Base-by-base conservation (phyloP, 106 monocot species). In the Chionographis japonica region DNA sequence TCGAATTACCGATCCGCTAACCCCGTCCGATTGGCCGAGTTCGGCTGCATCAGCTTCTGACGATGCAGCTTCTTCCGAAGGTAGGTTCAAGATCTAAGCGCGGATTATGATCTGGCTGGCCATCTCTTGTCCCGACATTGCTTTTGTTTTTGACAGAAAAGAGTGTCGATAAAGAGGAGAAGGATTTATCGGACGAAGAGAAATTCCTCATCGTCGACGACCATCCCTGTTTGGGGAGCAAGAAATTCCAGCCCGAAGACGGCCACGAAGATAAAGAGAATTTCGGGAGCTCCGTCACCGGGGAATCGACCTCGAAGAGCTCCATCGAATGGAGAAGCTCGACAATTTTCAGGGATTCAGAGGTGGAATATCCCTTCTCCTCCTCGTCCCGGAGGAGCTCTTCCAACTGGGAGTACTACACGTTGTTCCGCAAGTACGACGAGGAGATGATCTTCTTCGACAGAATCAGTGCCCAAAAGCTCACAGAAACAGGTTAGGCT, bases 401-500 rank as follows among this genome's bases (percentile, higher is more conserved):
- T 13, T 80, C 92, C 37, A 71, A 80, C 19, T 97, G 97, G 97
- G 97, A 97, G 40, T 82, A 86, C 0, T 97, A 85, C 66, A 63
- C 89, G 1, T 12, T 92, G 15, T 92, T 87, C 56, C 79, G 82
- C 3, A 92, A 87, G 72, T 97, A 97, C 61, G 89, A 97, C 40
- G 97, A 97, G 54, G 97, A 92, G 50, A 97, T 97, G 89, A 66
- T 79, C 60, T 90, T 87, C 69, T 83, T 92, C 50, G 85, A 92
- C 56, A 66, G 86, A 37, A 76, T 97, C 71, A 87, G 86, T 54
- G 78, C 78, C 0, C 84, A 92, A 58, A 97, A 87, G 55, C 92
- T 97, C 67, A 84, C 73, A 3, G 89, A 97, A 79, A 89, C 92
- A 84, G 95, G 95, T 91, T 55, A 41, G 52, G 8, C 13, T 10